Conservation (phyloP, 208 protist species). For the Wallacemonas sp. region DNA sequence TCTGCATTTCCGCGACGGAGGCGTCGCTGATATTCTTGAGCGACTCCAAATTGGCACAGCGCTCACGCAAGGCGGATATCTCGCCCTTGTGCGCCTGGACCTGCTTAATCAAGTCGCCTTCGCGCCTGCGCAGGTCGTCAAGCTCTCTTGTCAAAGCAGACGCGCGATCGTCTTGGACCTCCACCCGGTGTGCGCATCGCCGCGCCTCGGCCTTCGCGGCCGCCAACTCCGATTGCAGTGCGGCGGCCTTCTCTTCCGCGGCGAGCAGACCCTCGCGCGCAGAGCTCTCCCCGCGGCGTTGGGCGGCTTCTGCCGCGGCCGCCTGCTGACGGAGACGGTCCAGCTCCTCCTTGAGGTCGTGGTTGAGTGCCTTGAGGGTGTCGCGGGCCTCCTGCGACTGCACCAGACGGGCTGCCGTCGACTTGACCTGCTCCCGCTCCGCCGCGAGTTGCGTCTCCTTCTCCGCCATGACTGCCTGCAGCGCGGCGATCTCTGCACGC, state of each 20-base stretch:
- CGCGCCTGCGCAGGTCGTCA: constrained; percentile 32
- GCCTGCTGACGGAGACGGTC: constrained; percentile 32
- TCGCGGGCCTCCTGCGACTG: constrained; percentile 26
- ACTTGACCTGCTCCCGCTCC: constrained; percentile 18
- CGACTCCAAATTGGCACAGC: constrained; percentile 81
- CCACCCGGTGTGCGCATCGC: constrained; percentile 40
- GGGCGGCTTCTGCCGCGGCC: constrained; percentile 23
- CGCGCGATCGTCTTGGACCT: constrained; percentile 29
- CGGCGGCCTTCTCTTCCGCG: constrained; percentile 38
- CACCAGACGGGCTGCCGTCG: constrained; percentile 15
- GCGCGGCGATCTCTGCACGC: constrained; percentile 42
- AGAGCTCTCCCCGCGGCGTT: constrained; percentile 19
- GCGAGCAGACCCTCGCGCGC: constrained; percentile 27
- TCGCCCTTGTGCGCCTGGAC: constrained; percentile 64
- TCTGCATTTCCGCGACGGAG: constrained; percentile 59
- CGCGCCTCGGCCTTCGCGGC: constrained; percentile 24
- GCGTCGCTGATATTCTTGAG: constrained; percentile 78
- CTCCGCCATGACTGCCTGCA: constrained; percentile 41
- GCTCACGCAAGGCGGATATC: constrained; percentile 66
- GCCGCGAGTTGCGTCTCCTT: constrained; percentile 24
- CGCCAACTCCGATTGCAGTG: constrained; percentile 31
- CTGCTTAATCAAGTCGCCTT: constrained; percentile 48
- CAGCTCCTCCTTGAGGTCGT: constrained; percentile 34
- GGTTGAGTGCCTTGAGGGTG: constrained; percentile 19
- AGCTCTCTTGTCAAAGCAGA: constrained; percentile 45